phyloP scores from a whole-genome alignment of 2,329 filamentous ascomycete species.

The Coleophoma eucalyptorum region DNA sequence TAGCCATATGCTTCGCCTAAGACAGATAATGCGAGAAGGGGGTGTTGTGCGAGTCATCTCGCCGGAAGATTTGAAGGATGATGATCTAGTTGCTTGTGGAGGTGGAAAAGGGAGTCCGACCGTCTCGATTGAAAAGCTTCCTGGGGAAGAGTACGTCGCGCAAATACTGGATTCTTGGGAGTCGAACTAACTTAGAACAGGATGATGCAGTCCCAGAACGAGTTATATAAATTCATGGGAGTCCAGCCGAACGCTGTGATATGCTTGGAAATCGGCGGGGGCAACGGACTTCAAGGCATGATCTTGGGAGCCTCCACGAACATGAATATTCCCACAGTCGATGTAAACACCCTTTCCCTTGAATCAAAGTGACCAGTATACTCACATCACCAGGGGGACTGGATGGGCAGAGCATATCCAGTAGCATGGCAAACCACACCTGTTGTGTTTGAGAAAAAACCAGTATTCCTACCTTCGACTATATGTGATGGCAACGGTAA shows the following conservation, averaged over 20 bases:
- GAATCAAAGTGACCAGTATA: too few relatives aligned
- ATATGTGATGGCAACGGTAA: slow-evolving; percentile 51
- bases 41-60: slow-evolving; percentile 47
- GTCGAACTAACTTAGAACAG: not conserved
- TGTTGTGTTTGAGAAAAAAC: slow-evolving; percentile 42
- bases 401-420: slow-evolving; percentile 54
- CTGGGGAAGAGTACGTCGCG: slow-evolving; percentile 42
- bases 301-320: slow-evolving; percentile 49
- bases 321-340: slow-evolving; percentile 47
- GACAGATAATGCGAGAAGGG: slow-evolving; percentile 45
- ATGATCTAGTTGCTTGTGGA: slow-evolving; percentile 50
- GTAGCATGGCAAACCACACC: slow-evolving; percentile 53
- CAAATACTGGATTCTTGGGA: not conserved
- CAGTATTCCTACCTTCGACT: slow-evolving; percentile 41
- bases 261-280: slow-evolving; percentile 59
- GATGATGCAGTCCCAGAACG: slow-evolving; percentile 43
- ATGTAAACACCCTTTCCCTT: slow-evolving; percentile 17
- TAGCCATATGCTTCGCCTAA: slow-evolving; percentile 44
- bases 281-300: slow-evolving; percentile 57
- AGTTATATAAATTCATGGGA: slow-evolving; percentile 48
- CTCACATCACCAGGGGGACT: slow-evolving; percentile 34
- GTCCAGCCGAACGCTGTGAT: slow-evolving; percentile 51
- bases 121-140: slow-evolving; percentile 56
- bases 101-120: slow-evolving; percentile 57
- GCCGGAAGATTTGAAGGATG: slow-evolving; percentile 43